Conservation (phyloP, 495 filamentous ascomycete species). For the Talaromyces proteolyticus region DNA sequence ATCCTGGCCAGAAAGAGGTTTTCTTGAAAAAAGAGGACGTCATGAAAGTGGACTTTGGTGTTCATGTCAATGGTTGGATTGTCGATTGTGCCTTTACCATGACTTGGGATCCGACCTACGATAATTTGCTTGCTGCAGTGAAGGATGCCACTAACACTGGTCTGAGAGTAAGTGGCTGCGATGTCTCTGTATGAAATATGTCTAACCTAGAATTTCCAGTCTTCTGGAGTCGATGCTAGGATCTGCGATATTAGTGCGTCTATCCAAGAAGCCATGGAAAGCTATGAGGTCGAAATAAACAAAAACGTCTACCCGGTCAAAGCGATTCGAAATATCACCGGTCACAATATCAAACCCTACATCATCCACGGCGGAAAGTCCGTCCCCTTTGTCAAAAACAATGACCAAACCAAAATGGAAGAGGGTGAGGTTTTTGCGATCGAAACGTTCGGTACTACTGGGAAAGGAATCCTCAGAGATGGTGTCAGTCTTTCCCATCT, state of each 20-base stretch:
- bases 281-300: slow-evolving; percentile 55
- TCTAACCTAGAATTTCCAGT: slow-evolving; percentile 20
- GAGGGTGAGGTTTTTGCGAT: slow-evolving; percentile 61
- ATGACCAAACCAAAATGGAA: slow-evolving; percentile 58
- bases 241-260: slow-evolving; percentile 55
- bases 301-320: slow-evolving; percentile 54
- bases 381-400: slow-evolving; percentile 55
- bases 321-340: slow-evolving; percentile 49
- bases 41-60: slow-evolving; percentile 65
- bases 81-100: slow-evolving; percentile 62
- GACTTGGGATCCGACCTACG: slow-evolving; percentile 55
- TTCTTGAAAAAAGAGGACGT: slow-evolving; percentile 52
- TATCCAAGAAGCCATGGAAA: slow-evolving; percentile 65
- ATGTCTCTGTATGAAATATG: neutral
- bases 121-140: slow-evolving; percentile 53
- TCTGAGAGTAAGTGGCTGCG: slow-evolving; percentile 30
- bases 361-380: slow-evolving; percentile 57
- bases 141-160: slow-evolving; percentile 62
- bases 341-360: slow-evolving; percentile 55
- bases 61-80: slow-evolving; percentile 60
- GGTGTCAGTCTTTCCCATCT: slow-evolving; percentile 25
- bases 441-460: slow-evolving; percentile 60
- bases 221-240: slow-evolving; percentile 57
- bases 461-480: slow-evolving; percentile 39
- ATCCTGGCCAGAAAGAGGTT: slow-evolving; percentile 53